Evolutionary conservation across 1,284 basidiomycete genomes (phyloP).

Genomic region (Agaricales sp.): DNA sequence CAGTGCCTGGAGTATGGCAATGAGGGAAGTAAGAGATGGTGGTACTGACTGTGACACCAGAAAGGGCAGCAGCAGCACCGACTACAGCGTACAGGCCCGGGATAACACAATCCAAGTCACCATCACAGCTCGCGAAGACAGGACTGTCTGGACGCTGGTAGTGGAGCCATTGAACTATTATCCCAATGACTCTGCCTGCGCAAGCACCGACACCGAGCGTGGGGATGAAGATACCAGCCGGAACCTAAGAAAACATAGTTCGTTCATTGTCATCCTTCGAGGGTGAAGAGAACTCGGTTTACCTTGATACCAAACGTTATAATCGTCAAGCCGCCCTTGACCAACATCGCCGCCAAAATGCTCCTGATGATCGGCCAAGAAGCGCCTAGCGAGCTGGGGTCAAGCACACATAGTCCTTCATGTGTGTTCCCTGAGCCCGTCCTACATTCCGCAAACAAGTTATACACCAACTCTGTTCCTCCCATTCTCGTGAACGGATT

Average conservation of each 20-base stretch:
- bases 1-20: slow-evolving; percentile 2
- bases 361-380: slow-evolving; percentile 59
- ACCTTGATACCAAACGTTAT: slow-evolving; percentile 87
- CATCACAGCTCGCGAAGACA: slow-evolving; percentile 59
- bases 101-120: slow-evolving; percentile 61
- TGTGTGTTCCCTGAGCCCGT: slow-evolving; percentile 44
- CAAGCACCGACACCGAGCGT: slow-evolving; percentile 96
- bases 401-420: slow-evolving; percentile 62
- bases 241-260: too few relatives aligned
- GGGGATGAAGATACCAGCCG: slow-evolving; percentile 96
- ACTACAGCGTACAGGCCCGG: slow-evolving; percentile 91
- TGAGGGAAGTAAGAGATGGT: not conserved
- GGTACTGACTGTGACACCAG: slow-evolving; percentile 70
- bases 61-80: slow-evolving; percentile 81
- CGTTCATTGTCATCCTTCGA: not conserved
- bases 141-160: slow-evolving; percentile 50
- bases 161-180: slow-evolving; percentile 74
- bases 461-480: slow-evolving; percentile 89
- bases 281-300: not conserved
- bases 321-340: slow-evolving; percentile 79
- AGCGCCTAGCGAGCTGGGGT: slow-evolving; percentile 46
- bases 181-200: slow-evolving; percentile 83
- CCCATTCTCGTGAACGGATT: slow-evolving; percentile 92
- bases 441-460: slow-evolving; percentile 82
- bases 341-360: slow-evolving; percentile 66